Evolutionary conservation across 495 filamentous ascomycete species (phyloP).

Genomic region (Xylaria venustula): DNA sequence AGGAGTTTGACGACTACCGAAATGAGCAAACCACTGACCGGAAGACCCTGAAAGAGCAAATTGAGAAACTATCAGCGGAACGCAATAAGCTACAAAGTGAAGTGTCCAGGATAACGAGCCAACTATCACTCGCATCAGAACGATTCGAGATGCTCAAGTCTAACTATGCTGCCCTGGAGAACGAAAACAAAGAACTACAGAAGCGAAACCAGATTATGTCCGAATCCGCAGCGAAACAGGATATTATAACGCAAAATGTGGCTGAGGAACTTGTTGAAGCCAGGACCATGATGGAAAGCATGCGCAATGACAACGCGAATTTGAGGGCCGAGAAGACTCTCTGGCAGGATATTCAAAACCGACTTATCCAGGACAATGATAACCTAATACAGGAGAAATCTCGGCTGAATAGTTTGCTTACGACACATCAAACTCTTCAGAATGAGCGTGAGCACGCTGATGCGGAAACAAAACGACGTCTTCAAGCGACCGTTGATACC

Average conservation of each 20-base stretch:
- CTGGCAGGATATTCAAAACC: constrained; percentile 86
- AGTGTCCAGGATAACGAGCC: constrained; percentile 70
- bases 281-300: constrained; percentile 74
- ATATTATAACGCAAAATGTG: constrained; percentile 83
- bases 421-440: constrained; percentile 77
- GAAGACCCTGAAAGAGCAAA: constrained; percentile 78
- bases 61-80: constrained; percentile 75
- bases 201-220: constrained; percentile 71
- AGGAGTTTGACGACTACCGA: constrained; percentile 85
- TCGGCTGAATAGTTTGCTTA: constrained; percentile 74
- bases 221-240: constrained; percentile 83
- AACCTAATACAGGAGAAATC: constrained; percentile 76
- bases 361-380: constrained; percentile 82
- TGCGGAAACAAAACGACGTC: constrained; percentile 71
- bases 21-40: constrained; percentile 79
- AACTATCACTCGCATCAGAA: constrained; percentile 75
- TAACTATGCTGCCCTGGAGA: constrained; percentile 78
- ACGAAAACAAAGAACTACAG: constrained; percentile 79
- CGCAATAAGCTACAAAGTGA: constrained; percentile 80
- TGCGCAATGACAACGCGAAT: constrained; percentile 88
- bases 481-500: constrained; percentile 72
- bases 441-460: constrained; percentile 90
- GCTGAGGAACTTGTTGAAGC: constrained; percentile 91
- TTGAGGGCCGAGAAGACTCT: constrained; percentile 89
- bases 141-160: constrained; percentile 87